Evolutionary conservation across 192 early-diverging fungal genomes (phyloP).

Genomic region (Podila epigama): DNA sequence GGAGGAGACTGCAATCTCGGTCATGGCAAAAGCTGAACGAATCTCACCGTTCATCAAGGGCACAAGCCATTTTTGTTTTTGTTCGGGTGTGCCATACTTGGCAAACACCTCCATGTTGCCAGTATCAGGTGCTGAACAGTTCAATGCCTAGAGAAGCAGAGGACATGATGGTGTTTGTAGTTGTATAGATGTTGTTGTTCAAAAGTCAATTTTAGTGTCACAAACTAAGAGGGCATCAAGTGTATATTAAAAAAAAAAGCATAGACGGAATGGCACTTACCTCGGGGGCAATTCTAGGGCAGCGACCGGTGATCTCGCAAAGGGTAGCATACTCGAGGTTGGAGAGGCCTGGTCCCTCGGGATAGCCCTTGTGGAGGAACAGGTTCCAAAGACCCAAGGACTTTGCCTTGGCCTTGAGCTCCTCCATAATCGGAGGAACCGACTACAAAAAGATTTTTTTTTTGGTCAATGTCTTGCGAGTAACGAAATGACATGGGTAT

Average conservation of each 20-base stretch:
- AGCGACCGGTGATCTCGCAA: constrained; percentile 90
- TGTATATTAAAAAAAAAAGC: neutral
- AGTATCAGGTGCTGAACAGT: constrained; percentile 95
- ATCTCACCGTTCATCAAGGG: constrained; percentile 93
- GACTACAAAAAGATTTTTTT: constrained; percentile 38
- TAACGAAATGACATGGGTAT: too few species aligned
- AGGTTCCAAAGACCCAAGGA: constrained; percentile 96
- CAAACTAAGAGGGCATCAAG: neutral
- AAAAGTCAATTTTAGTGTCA: too few species aligned
- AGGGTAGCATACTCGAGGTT: constrained; percentile 95
- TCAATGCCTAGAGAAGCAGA: constrained; percentile 69
- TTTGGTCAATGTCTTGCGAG: too few species aligned
- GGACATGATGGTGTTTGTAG: neutral
- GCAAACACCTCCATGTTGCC: constrained; percentile 99
- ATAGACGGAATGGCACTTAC: constrained; percentile 32
- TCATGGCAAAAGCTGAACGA: constrained; percentile 98
- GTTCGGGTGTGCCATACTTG: constrained; percentile 87
- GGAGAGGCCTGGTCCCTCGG: constrained; percentile 85
- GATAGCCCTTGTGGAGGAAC: constrained; percentile 84
- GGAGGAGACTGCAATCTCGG: constrained; percentile 92
- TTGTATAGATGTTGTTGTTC: too few species aligned
- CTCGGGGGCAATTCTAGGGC: constrained; percentile 84
- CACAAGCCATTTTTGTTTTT: constrained; percentile 80
- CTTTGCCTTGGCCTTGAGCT: constrained; percentile 87
- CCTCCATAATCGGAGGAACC: constrained; percentile 87